Conservation (phyloP, 768 basidiomycete species). For the Russula compacta region DNA sequence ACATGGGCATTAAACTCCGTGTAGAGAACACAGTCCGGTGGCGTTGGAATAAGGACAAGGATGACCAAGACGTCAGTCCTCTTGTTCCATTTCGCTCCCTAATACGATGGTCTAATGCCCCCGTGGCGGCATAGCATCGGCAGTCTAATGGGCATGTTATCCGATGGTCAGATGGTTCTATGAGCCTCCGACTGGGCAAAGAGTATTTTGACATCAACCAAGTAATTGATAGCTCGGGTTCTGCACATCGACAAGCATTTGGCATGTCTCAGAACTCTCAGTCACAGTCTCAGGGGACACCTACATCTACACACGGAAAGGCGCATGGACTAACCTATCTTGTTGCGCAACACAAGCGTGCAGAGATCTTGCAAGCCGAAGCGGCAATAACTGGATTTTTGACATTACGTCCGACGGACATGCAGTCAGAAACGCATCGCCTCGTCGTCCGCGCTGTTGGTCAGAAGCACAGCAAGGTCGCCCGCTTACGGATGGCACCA, state of each 20-base stretch:
- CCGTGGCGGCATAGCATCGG: slow-evolving; percentile 41
- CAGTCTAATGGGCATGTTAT: slow-evolving; percentile 89
- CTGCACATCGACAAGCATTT: slow-evolving; percentile 49
- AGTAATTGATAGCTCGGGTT: slow-evolving; percentile 68
- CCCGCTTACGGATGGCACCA: slow-evolving; percentile 70
- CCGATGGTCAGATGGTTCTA: slow-evolving; percentile 91
- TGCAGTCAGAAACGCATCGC: slow-evolving; percentile 84
- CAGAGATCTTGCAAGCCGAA: slow-evolving; percentile 80
- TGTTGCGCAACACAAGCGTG: slow-evolving; percentile 81
- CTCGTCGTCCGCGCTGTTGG: slow-evolving; percentile 82
- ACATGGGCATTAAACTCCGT: slow-evolving; percentile 77
- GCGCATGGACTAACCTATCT: slow-evolving; percentile 80
- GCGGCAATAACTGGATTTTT: slow-evolving; percentile 76
- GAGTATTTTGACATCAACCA: slow-evolving; percentile 89
- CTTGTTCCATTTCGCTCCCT: background rate
- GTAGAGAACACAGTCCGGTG: slow-evolving; percentile 94
- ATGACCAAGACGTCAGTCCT: slow-evolving; percentile 66
- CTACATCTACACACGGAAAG: slow-evolving; percentile 27
- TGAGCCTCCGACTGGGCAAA: slow-evolving; percentile 85
- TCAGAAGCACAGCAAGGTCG: slow-evolving; percentile 75
- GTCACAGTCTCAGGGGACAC: slow-evolving; percentile 27
- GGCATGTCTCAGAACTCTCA: slow-evolving; percentile 38
- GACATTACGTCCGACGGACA: slow-evolving; percentile 76
- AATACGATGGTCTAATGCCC: background rate
- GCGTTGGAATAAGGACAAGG: slow-evolving; percentile 80